A percentile compares a stretch with the other conserved stretches of the same genome.
Conservation (phyloP, 2,329 filamentous ascomycete genomes). For the Fusarium tuaranense region DNA sequence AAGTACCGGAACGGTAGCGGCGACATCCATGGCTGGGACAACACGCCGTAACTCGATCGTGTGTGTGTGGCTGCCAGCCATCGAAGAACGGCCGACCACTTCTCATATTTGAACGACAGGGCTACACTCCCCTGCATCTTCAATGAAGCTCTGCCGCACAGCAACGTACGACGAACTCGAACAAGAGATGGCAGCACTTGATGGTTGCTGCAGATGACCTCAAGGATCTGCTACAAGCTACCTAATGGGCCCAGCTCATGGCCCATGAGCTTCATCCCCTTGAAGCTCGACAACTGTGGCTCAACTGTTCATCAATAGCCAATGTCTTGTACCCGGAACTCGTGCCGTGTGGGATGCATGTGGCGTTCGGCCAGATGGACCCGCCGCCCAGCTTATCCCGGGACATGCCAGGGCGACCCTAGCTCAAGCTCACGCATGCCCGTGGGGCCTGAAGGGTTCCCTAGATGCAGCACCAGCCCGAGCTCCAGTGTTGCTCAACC, state of each 20-base stretch:
- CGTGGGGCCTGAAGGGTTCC: slow-evolving; percentile 41
- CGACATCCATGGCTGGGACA: slow-evolving; percentile 20
- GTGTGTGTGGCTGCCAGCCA: slow-evolving; percentile 30
- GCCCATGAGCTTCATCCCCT: background rate
- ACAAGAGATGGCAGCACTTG: background rate
- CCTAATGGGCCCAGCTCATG: background rate
- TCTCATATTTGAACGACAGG: slow-evolving; percentile 22
- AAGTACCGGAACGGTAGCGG: slow-evolving; percentile 22
- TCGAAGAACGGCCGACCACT: slow-evolving; percentile 19
- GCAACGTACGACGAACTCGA: background rate
- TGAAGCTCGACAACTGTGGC: background rate
- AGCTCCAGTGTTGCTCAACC: slow-evolving; percentile 15
- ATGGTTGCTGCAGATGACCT: background rate
- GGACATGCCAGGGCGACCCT: slow-evolving; percentile 35
- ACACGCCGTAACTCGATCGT: slow-evolving; percentile 25
- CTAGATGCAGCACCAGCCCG: slow-evolving; percentile 28
- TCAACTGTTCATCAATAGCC: slow-evolving; percentile 2
- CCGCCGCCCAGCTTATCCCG: slow-evolving; percentile 36
- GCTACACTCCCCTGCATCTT: slow-evolving; percentile 16
- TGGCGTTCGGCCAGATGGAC: slow-evolving; percentile 41
- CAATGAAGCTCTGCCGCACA: slow-evolving; percentile 11
- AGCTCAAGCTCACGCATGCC: slow-evolving; percentile 35
- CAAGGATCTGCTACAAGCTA: background rate
- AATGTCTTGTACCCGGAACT: slow-evolving; percentile 31
- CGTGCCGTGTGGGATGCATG: slow-evolving; percentile 39